Base-by-base conservation (phyloP, 345 rosid species). In the Acer campestre region DNA sequence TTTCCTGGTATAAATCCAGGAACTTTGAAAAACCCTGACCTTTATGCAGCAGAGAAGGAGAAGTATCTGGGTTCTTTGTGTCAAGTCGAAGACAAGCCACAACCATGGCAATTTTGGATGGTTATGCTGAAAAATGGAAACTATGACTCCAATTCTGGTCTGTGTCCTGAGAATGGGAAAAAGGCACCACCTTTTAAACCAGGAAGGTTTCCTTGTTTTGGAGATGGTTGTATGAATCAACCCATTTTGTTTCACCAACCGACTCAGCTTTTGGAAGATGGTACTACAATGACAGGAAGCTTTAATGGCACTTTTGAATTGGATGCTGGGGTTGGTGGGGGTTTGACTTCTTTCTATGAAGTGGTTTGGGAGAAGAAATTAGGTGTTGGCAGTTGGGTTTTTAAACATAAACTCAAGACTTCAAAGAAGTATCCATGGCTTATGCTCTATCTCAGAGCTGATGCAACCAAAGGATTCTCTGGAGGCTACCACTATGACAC, bases 91-190 rank as follows among this genome's bases (percentile, higher is more conserved):
- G 93, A 90, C 81, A 27, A 73, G 16, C 89, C 89, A 78, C 84
- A 80, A 17, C 97, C 97, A 49, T 91, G 97, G 97, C 93, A 93
- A 40, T 94, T 90, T 78, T 92, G 98, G 97, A 92, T 89, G 94
- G 77, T 91, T 73, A 94, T 94, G 98, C 87, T 94, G 69, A 94
- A 94, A 75, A 94, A 90, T 80, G 98, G 98, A 9, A 94, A 94
- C 83, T 90, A 83, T 73, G 98, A 93, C 79, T 85, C 93, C 23
- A 83, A 44, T 9, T 85, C 91, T 51, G 85, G 89, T 65, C 77
- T 84, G 48, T 94, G 98, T 44, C 98, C 97, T 29, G 29, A 86
- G 67, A 88, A 94, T 72, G 98, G 97, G 31, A 79, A 85, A 55
- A 80, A 59, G 65, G 67, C 68, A n/a, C 87, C 80, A 68, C 90